Conservation (phyloP, 768 basidiomycete species). For the Pleurotus platypus region DNA sequence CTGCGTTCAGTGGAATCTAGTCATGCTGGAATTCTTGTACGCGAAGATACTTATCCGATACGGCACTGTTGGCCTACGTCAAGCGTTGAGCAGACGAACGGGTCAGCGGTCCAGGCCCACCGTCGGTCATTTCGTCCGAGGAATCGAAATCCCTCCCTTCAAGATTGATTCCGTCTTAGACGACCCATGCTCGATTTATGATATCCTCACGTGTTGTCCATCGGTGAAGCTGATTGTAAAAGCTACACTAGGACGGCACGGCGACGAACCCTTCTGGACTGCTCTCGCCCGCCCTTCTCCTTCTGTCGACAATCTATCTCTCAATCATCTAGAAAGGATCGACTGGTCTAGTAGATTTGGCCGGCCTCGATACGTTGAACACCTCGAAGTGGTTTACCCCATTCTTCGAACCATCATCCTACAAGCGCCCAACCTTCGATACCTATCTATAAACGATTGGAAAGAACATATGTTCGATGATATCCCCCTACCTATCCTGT, state of each 20-base stretch:
- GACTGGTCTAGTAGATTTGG: constrained; percentile 6
- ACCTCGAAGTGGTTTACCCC: not conserved
- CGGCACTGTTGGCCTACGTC: not conserved
- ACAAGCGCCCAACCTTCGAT: constrained; percentile 1
- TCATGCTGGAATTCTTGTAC: constrained; percentile 1
- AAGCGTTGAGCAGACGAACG: not conserved
- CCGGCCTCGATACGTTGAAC: not conserved
- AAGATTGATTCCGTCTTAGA: not conserved
- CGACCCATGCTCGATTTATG: constrained; percentile 4
- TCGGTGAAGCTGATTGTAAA: not conserved
- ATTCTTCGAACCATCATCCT: constrained; percentile 4
- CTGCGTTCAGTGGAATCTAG: not conserved
- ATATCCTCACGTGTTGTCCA: not conserved
- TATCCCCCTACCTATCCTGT: not conserved
- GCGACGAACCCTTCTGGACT: constrained; percentile 1
- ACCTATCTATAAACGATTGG: constrained; percentile 5
- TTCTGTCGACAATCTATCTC: not conserved
- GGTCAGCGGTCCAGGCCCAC: not conserved
- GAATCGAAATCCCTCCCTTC: constrained; percentile 3
- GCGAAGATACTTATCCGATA: not conserved
- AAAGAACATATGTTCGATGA: constrained; percentile 5
- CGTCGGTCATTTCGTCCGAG: not conserved
- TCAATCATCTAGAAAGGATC: not conserved
- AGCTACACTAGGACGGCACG: not conserved
- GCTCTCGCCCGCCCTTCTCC: constrained; percentile 1